phyloP scores from a whole-genome alignment of 2,329 filamentous ascomycete species.

The Trichoderma atroviride region DNA sequence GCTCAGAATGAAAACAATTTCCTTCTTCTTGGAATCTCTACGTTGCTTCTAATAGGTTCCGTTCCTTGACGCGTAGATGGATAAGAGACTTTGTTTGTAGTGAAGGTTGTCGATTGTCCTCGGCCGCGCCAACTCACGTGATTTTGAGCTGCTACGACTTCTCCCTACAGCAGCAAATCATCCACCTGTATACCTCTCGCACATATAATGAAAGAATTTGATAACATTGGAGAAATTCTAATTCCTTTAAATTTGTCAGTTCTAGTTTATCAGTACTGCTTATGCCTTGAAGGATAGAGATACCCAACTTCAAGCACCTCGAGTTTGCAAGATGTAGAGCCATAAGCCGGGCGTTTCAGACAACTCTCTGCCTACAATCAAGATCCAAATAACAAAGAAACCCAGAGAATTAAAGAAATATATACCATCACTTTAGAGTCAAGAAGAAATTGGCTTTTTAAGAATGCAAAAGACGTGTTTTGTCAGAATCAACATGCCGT shows the following conservation, averaged over 20 bases:
- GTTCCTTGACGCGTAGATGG: not conserved
- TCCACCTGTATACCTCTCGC: not conserved
- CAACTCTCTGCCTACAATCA: not conserved
- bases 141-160: not conserved
- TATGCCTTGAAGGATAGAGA: not conserved
- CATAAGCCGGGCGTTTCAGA: not conserved
- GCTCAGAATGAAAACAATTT: not conserved
- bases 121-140: slow-evolving; percentile 23
- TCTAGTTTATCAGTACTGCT: too few relatives aligned
- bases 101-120: not conserved
- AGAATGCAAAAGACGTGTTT: not conserved
- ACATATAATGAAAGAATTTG: too few relatives aligned
- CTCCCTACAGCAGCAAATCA: not conserved
- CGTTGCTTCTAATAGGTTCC: not conserved
- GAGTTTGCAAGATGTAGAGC: not conserved
- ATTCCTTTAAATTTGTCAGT: too few relatives aligned
- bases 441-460: not conserved
- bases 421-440: not conserved
- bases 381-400: not conserved
- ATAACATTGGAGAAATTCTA: too few relatives aligned
- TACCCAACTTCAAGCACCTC: not conserved
- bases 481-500: slow-evolving; percentile 23
- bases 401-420: not conserved
- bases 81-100: not conserved
- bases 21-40: too few relatives aligned